Percentiles rank a stretch among this genome's conserved stretches.
Evolutionary conservation across 2,329 filamentous ascomycete genomes (phyloP).

Genomic region (Torrubiellomyces zombiae): DNA sequence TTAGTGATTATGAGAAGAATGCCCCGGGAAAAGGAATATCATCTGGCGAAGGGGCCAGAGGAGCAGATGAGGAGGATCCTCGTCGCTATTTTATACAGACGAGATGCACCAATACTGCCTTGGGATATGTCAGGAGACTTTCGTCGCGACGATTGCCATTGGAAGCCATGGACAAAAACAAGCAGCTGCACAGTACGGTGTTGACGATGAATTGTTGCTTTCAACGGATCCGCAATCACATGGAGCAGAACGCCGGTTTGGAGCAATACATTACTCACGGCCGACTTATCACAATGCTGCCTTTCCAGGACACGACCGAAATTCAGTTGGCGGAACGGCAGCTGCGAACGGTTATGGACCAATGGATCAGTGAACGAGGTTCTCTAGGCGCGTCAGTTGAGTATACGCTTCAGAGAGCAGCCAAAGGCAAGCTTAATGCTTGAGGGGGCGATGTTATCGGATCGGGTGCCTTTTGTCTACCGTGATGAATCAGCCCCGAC

Average conservation of each 20-base stretch:
- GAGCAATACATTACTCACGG: constrained; percentile 3
- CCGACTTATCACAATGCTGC: constrained; percentile 5
- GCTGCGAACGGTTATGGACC: constrained; percentile 7
- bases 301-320: constrained; percentile 10
- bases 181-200: constrained; percentile 6
- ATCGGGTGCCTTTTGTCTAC: background rate
- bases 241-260: constrained; percentile 4
- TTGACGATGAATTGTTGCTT: constrained; percentile 1
- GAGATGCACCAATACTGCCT: constrained; percentile 5
- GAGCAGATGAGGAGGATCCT: constrained; percentile 6
- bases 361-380: constrained; percentile 8
- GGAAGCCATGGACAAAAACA: constrained; percentile 9
- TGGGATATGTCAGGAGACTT: constrained; percentile 8
- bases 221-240: constrained; percentile 4
- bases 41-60: too few relatives aligned
- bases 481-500: too few relatives aligned
- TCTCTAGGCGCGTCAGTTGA: constrained; percentile 7
- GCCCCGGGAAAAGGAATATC: too few relatives aligned
- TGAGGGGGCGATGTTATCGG: constrained; percentile 3
- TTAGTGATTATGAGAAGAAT: too few relatives aligned
- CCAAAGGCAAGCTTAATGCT: constrained; percentile 11
- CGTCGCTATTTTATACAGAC: constrained; percentile 8
- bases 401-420: constrained; percentile 10
- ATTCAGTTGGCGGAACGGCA: constrained; percentile 8
- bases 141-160: constrained; percentile 10